These are phyloP conservation scores for Acorus gramineus DNA, from an alignment of 106 monocot species.

Conservation along the genomic window DNA sequence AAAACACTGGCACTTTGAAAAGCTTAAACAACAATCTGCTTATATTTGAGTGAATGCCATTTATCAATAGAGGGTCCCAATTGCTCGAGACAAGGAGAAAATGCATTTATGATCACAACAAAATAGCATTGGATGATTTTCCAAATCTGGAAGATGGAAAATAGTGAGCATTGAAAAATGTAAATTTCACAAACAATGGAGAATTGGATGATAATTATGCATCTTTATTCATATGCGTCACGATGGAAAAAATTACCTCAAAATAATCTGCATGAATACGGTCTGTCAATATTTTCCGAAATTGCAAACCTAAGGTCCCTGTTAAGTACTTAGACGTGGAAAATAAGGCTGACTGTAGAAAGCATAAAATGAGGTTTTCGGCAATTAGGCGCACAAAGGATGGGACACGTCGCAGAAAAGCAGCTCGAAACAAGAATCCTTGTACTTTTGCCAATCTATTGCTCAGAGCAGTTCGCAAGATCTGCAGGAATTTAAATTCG, in stretches of 20 bases:
- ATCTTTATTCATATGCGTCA: background rate
- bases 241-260: constrained; percentile 37
- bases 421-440: constrained; percentile 89
- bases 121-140: too few relatives aligned
- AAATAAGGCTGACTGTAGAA: constrained; percentile 79
- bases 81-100: too few relatives aligned
- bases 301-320: constrained; percentile 60
- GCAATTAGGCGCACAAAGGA: constrained; percentile 65
- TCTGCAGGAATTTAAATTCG: constrained; percentile 26
- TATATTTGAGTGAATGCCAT: too few relatives aligned
- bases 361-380: constrained; percentile 81
- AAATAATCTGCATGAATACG: constrained; percentile 86
- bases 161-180: background rate
- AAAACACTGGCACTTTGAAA: too few relatives aligned
- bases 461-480: constrained; percentile 71
- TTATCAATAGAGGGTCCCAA: too few relatives aligned
- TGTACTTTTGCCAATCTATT: constrained; percentile 92
- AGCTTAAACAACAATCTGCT: too few relatives aligned
- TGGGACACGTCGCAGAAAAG: constrained; percentile 81
- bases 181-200: background rate
- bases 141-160: too few relatives aligned
- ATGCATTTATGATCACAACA: too few relatives aligned
- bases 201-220: background rate
- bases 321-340: constrained; percentile 94
- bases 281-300: constrained; percentile 93